Percentiles rank a stretch among this genome's conserved stretches.
These are phyloP conservation scores for Monilinia fructicola DNA, from an alignment of 2,329 filamentous ascomycete species.

Conservation along the genomic window DNA sequence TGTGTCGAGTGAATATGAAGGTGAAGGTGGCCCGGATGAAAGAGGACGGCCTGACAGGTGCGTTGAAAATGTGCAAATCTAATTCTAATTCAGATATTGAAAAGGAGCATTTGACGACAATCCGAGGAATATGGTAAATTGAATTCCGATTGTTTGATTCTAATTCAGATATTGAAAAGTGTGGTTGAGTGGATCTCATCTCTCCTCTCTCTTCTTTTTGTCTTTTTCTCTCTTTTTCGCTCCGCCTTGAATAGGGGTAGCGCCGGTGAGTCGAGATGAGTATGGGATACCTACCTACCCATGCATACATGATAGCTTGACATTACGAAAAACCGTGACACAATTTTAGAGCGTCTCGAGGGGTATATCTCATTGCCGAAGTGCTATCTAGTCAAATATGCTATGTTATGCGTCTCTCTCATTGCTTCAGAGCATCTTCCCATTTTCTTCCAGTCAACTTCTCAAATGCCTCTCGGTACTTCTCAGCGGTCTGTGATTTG, in stretches of 20 bases:
- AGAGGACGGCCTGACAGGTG: neutral
- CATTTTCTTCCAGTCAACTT: constrained; percentile 60
- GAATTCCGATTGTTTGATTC: neutral
- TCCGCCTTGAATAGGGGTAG: neutral
- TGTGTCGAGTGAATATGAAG: neutral
- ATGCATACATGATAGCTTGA: neutral
- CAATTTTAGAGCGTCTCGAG: neutral
- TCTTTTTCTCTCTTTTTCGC: no score
- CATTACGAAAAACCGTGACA: neutral
- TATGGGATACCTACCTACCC: neutral
- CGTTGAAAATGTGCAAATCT: neutral
- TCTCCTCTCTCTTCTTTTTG: no score
- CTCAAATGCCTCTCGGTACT: constrained; percentile 76
- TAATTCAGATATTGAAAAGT: neutral
- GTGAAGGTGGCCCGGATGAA: no score
- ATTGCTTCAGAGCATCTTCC: constrained; percentile 27
- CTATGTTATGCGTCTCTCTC: neutral
- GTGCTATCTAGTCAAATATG: constrained; percentile 6
- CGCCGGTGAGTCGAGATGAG: neutral
- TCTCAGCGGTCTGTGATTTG: constrained; percentile 63
- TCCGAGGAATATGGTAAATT: neutral
- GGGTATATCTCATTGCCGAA: neutral
- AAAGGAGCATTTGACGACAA: neutral
- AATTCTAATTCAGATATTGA: neutral
- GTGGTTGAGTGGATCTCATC: neutral